Conservation (phyloP, 2,329 filamentous ascomycete genomes). For the Blumeria graminis region DNA sequence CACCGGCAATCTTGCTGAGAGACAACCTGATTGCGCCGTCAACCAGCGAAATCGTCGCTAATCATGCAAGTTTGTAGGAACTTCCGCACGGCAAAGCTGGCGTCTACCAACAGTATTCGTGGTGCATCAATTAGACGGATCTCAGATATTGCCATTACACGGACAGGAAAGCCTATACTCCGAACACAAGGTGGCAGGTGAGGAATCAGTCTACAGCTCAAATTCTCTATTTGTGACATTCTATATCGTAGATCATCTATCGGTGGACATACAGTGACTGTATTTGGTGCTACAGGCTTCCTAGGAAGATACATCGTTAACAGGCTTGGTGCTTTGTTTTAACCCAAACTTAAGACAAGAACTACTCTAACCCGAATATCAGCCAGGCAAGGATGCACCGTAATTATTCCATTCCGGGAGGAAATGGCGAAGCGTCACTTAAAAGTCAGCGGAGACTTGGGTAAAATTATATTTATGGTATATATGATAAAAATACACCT, state of each 20-base stretch:
- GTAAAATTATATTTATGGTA: constrained; percentile 67
- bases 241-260: constrained; percentile 41
- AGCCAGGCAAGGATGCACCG: constrained; percentile 86
- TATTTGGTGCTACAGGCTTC: constrained; percentile 93
- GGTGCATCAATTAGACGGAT: constrained; percentile 12
- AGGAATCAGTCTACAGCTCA: constrained; percentile 15
- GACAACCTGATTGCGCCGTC: too few relatives aligned
- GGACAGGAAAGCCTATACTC: constrained; percentile 88
- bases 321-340: constrained; percentile 44
- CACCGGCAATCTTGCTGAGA: too few relatives aligned
- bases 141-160: constrained; percentile 77
- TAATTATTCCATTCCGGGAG: constrained; percentile 81
- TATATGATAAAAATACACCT: background rate
- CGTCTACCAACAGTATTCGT: too few relatives aligned
- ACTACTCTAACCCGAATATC: constrained; percentile 11
- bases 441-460: constrained; percentile 87
- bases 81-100: too few relatives aligned
- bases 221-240: constrained; percentile 13
- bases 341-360: constrained; percentile 3
- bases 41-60: too few relatives aligned
- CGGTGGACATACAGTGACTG: constrained; percentile 86
- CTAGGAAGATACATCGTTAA: constrained; percentile 95
- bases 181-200: constrained; percentile 76
- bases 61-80: too few relatives aligned
- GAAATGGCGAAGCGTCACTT: constrained; percentile 96